Percentiles rank a stretch among this genome's conserved stretches.
Evolutionary conservation across 768 basidiomycete species (phyloP).

Genomic region (Lentinus brumalis): DNA sequence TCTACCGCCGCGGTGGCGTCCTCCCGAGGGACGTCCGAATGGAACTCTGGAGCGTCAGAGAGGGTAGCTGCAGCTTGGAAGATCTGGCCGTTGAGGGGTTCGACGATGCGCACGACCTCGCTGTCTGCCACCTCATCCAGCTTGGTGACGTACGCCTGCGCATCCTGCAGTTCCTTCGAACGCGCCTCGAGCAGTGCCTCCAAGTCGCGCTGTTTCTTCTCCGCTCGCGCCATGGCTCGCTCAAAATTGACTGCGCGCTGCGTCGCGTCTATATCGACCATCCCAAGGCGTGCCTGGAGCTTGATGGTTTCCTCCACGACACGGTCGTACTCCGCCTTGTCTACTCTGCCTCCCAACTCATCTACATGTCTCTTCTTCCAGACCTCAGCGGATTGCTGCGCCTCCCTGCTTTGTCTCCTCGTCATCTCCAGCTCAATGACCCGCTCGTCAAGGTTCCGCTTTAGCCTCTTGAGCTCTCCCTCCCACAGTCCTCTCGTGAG

Average conservation of each 20-base stretch:
- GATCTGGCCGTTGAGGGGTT: constrained; percentile 49
- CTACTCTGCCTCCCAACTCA: too few relatives aligned
- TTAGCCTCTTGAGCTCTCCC: too few relatives aligned
- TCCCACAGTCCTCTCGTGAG: too few relatives aligned
- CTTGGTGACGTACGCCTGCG: constrained; percentile 48
- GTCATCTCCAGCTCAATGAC: too few relatives aligned
- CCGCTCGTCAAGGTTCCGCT: too few relatives aligned
- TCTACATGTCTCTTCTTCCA: too few relatives aligned
- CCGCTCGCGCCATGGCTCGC: neutral
- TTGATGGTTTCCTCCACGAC: too few relatives aligned
- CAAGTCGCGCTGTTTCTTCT: neutral
- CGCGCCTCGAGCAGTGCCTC: constrained; percentile 34
- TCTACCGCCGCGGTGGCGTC: neutral
- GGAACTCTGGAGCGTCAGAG: constrained; percentile 42
- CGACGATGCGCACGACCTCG: constrained; percentile 47
- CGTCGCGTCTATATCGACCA: too few relatives aligned
- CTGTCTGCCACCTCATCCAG: constrained; percentile 46
- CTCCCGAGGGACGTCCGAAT: neutral
- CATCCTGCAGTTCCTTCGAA: constrained; percentile 46
- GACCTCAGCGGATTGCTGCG: too few relatives aligned
- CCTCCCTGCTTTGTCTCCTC: too few relatives aligned
- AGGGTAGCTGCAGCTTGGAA: constrained; percentile 52
- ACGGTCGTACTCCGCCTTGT: too few relatives aligned
- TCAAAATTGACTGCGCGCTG: neutral
- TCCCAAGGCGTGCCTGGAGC: too few relatives aligned